Evolutionary conservation across 441 rosid genomes (phyloP).

Genomic region (Pelargonium australe): DNA sequence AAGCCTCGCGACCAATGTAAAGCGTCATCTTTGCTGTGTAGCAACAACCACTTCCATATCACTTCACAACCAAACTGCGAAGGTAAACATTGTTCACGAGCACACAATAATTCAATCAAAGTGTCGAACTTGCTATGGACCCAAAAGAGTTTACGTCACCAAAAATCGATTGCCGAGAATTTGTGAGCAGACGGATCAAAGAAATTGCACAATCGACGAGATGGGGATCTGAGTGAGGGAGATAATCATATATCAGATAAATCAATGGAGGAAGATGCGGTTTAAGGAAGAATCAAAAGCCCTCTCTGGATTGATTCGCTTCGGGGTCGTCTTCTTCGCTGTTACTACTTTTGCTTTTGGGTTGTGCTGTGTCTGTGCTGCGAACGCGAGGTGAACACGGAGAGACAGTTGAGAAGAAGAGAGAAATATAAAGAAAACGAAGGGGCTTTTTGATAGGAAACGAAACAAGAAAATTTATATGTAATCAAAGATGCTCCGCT

Average conservation of each 20-base stretch:
- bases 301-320: not conserved
- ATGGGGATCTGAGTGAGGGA: not conserved
- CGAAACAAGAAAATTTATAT: not conserved
- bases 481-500: too few species aligned
- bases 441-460: not conserved
- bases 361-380: conserved; percentile 21
- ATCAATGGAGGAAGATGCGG: not conserved
- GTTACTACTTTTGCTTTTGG: not conserved
- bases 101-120: not conserved
- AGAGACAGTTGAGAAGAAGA: conserved; percentile 38
- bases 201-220: not conserved
- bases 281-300: not conserved
- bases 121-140: not conserved
- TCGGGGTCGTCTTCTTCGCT: too few species aligned
- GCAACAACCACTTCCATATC: conserved; percentile 50
- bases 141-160: too few species aligned
- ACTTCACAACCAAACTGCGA: conserved; percentile 38
- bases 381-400: conserved; percentile 67
- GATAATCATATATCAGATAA: not conserved
- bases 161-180: not conserved
- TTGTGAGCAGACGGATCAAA: not conserved
- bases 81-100: conserved; percentile 42
- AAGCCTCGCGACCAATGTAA: conserved; percentile 96
- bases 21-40: conserved; percentile 55
- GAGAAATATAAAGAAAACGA: not conserved